Percentiles rank a stretch among this genome's conserved stretches.
Conservation (phyloP, 78 protist species). For the Dictyostelium intermedium region DNA sequence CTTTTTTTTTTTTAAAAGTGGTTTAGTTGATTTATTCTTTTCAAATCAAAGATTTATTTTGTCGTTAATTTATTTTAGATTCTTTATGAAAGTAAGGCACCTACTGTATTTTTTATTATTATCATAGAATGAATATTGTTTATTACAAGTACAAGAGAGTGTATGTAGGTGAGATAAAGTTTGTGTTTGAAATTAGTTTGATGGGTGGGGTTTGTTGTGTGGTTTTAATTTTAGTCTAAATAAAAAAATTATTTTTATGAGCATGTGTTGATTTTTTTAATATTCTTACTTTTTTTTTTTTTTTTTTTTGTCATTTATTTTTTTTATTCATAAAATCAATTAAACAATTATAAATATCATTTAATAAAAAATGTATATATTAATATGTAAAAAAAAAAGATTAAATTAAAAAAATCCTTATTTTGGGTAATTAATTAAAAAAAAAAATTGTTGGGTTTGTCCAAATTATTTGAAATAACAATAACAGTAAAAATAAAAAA, state of each 20-base stretch:
- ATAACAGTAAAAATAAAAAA: neutral
- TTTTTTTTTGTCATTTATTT: neutral
- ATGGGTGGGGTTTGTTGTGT: neutral
- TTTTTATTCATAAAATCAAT: no score
- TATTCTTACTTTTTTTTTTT: neutral
- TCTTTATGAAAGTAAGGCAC: neutral
- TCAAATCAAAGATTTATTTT: neutral
- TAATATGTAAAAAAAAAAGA: neutral
- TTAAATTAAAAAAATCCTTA: neutral
- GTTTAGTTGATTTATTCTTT: no score
- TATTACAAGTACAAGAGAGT: neutral
- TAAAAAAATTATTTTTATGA: neutral
- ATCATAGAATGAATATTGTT: neutral
- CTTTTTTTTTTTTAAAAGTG: no score
- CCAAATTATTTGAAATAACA: neutral
- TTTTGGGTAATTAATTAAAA: neutral
- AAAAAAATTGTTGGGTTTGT: neutral
- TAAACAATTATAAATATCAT: no score
- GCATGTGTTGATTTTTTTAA: neutral
- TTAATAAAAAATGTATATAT: no score
- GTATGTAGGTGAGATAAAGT: neutral
- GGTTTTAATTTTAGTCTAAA: neutral
- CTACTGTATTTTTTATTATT: neutral
- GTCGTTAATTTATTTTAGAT: neutral
- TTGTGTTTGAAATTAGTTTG: neutral